phyloP scores from a whole-genome alignment of 805 yeast species.

The Metschnikowia continentalis region DNA sequence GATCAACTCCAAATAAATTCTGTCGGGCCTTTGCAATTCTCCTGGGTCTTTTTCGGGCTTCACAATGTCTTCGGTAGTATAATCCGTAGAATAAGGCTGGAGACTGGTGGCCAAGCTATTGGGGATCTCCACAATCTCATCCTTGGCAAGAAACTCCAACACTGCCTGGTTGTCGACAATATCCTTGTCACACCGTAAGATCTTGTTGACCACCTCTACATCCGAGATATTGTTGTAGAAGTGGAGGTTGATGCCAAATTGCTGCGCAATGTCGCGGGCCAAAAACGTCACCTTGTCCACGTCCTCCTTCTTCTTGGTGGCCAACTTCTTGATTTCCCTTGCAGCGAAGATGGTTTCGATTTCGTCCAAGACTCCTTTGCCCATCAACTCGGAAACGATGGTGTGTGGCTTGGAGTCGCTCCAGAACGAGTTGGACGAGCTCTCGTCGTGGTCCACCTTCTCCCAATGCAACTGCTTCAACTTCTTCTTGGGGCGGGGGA shows the following conservation, averaged over 20 bases:
- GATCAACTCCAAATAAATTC: slow-evolving; percentile 75
- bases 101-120: slow-evolving; percentile 65
- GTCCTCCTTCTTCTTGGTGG: slow-evolving; percentile 39
- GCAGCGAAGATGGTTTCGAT: slow-evolving; percentile 59
- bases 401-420: slow-evolving; percentile 38
- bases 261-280: slow-evolving; percentile 81
- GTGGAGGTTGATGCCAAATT: slow-evolving; percentile 90
- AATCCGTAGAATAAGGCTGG: slow-evolving; percentile 76
- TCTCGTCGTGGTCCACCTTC: slow-evolving; percentile 46
- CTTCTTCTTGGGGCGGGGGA: slow-evolving; percentile 56
- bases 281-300: slow-evolving; percentile 51
- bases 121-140: slow-evolving; percentile 72
- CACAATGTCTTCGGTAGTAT: slow-evolving; percentile 37
- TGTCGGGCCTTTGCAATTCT: slow-evolving; percentile 83
- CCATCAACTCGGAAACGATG: slow-evolving; percentile 47
- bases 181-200: slow-evolving; percentile 72
- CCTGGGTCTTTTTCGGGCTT: slow-evolving; percentile 60
- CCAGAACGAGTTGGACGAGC: slow-evolving; percentile 62
- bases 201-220: slow-evolving; percentile 61
- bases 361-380: slow-evolving; percentile 61
- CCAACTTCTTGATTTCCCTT: slow-evolving; percentile 45
- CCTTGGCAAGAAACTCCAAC: slow-evolving; percentile 77
- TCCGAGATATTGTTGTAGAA: slow-evolving; percentile 61
- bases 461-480: slow-evolving; percentile 85
- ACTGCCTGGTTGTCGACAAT: slow-evolving; percentile 67